These are phyloP conservation scores for Phytophthora constricta DNA, from an alignment of 352 stramenopile genomes.

Conservation along the genomic window DNA sequence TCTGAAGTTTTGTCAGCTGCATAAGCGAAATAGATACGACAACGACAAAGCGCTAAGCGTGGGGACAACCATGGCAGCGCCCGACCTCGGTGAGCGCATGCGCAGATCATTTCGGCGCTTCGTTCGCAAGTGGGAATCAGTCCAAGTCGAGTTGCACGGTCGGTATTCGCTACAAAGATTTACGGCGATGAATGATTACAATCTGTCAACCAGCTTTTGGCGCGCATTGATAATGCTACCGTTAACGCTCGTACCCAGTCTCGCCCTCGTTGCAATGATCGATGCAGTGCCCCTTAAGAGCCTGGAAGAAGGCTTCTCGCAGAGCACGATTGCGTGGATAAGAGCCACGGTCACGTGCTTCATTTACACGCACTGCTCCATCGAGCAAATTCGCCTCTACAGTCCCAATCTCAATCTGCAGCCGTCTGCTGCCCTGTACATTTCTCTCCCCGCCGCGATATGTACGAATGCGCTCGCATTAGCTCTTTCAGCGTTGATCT, in stretches of 20 bases:
- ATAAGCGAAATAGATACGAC: too few species aligned
- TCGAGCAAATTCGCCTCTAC: slow-evolving; percentile 34
- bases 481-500: slow-evolving; percentile 6
- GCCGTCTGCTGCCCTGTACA: background rate
- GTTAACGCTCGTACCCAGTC: slow-evolving; percentile 18
- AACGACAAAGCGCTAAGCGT: too few species aligned
- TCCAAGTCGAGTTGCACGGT: slow-evolving; percentile 33
- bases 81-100: slow-evolving; percentile 1
- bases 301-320: slow-evolving; percentile 3
- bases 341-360: slow-evolving; percentile 16
- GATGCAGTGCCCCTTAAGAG: slow-evolving; percentile 23
- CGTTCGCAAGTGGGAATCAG: slow-evolving; percentile 27
- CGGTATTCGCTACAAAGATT: slow-evolving; percentile 26
- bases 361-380: slow-evolving; percentile 27
- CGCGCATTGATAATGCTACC: slow-evolving; percentile 5
- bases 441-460: slow-evolving; percentile 20
- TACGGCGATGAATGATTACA: slow-evolving; percentile 16
- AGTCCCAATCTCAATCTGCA: slow-evolving; percentile 22
- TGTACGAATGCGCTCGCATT: slow-evolving; percentile 15
- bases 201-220: slow-evolving; percentile 4
- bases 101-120: slow-evolving; percentile 6
- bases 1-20: too few species aligned
- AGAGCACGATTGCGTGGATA: slow-evolving; percentile 19
- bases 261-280: slow-evolving; percentile 20
- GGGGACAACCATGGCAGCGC: slow-evolving; percentile 2